Evolutionary conservation across 2,329 filamentous ascomycete species (phyloP), one percentile per base, ranked within the genome.

Genomic region (Magnaporthales sp.): DNA sequence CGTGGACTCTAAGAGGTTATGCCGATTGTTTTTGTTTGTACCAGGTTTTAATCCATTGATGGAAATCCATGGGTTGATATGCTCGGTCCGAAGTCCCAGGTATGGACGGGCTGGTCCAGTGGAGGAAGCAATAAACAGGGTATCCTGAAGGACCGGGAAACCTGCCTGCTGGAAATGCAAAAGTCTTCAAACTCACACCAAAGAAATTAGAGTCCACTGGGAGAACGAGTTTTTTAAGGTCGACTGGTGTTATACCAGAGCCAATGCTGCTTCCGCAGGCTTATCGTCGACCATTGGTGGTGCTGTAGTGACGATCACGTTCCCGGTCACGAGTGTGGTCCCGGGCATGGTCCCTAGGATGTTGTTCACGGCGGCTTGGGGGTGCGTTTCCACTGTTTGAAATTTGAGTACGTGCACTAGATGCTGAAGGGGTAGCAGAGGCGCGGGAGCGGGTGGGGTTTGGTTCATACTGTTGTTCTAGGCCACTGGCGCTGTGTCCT

Each of bases 401-500:
- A 26, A 29, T 26, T 56, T 65, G 64, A 32, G 24, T 61, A 38
- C n/a, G 46, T 63, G 30, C 51, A 54, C 22, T 63, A 27, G 60
- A 9, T 15, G 65, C 58, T 54, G 61, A 30, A 26, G 58, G 58
- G 58, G 58, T 62, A n/a, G 32, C 56, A 9, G 58, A 51, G 56
- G 29, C 31, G 56, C 65, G 65, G 22, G 64, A 62, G 30, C 19
- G 31, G 60, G 38, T 56, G 32, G 26, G 38, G 29, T 63, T 46
- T 27, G 30, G 61, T 69, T 83, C 83, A 81, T 84, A 86, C 78
- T 83, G 81, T 77, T 78, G 78, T 72, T 75, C 81, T 76, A 80
- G 80, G 70, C 75, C 69, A 70, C 77, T 71, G 70, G 75, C 69
- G 68, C 71, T 73, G 75, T 79, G 84, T 68, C 77, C 75, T 27